These are phyloP conservation scores for Marchantia polymorpha DNA, from an alignment of 225 moss, liverwort and hornwort species.

Conservation along the genomic window DNA sequence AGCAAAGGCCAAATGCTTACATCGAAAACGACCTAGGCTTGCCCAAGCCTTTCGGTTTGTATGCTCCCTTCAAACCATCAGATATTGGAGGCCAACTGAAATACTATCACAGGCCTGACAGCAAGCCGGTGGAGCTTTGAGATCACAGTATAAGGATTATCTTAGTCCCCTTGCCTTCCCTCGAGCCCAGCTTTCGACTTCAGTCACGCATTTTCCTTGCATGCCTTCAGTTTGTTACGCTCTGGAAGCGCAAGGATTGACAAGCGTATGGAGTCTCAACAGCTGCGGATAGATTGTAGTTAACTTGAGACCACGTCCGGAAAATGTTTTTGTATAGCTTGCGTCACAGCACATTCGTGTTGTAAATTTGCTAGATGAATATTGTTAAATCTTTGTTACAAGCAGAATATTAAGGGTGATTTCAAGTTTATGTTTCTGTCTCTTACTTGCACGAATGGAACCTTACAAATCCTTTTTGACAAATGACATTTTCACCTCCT, in stretches of 20 bases:
- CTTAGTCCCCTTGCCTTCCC: not conserved
- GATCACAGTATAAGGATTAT: not conserved
- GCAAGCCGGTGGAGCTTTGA: constrained; percentile 38
- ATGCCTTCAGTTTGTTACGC: not conserved
- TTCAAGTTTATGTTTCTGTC: not conserved
- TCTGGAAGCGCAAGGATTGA: not conserved
- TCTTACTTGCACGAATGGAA: not conserved
- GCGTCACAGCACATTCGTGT: not conserved
- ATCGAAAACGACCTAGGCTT: constrained; percentile 61
- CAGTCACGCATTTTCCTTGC: not conserved
- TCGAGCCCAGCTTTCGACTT: not conserved
- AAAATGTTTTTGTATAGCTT: not conserved
- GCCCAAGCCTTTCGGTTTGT: constrained; percentile 68
- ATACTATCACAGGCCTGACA: constrained; percentile 48
- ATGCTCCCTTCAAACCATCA: constrained; percentile 63
- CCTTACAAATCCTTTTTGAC: too few species aligned
- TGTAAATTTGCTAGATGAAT: not conserved
- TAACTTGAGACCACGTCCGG: not conserved
- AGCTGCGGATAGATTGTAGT: not conserved
- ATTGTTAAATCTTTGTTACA: not conserved
- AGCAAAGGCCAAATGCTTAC: constrained; percentile 76
- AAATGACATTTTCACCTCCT: too few species aligned
- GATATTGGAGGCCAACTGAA: constrained; percentile 52
- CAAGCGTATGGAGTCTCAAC: not conserved
- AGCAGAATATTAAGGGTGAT: not conserved